phyloP scores from a whole-genome alignment of 225 moss, liverwort and hornwort species.

The Sphagnum tenellum region DNA sequence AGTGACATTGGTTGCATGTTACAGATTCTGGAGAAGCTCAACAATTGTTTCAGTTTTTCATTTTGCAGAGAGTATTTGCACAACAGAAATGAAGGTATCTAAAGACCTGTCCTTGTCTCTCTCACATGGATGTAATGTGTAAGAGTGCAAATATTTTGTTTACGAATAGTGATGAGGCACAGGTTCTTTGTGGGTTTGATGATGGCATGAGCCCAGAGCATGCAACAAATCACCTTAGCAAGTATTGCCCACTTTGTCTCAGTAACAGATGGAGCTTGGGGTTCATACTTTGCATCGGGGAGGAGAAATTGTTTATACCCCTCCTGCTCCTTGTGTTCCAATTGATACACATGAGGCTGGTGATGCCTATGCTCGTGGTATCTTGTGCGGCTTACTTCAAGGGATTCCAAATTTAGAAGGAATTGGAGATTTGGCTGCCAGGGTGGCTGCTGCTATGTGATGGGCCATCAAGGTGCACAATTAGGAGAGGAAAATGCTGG shows the following conservation, averaged over 20 bases:
- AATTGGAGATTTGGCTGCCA: constrained; percentile 79
- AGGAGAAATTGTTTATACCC: constrained; percentile 57
- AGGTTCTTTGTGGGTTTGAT: constrained; percentile 46
- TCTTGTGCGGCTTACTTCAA: constrained; percentile 71
- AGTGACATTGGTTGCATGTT: too few species aligned
- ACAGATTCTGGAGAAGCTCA: not conserved
- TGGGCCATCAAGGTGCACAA: constrained; percentile 86
- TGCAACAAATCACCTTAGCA: constrained; percentile 57
- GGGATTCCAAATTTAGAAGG: constrained; percentile 60
- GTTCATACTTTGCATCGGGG: constrained; percentile 74
- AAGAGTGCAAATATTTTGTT: constrained; percentile 71
- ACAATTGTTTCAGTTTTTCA: too few species aligned
- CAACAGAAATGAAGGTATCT: not conserved
- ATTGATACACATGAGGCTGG: constrained; percentile 93
- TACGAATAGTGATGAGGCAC: constrained; percentile 74
- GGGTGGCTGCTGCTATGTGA: constrained; percentile 78
- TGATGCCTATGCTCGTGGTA: constrained; percentile 85
- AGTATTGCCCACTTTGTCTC: constrained; percentile 70
- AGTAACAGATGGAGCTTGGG: constrained; percentile 78
- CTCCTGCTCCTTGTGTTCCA: constrained; percentile 65
- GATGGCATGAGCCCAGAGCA: constrained; percentile 39
- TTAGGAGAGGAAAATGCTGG: constrained; percentile 66
- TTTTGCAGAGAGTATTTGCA: constrained; percentile 1
- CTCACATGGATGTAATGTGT: constrained; percentile 79
- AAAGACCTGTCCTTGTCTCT: constrained; percentile 2